Evolutionary conservation across 2,329 filamentous ascomycete genomes (phyloP).

Genomic region (Ascochyta clinopodiicola): DNA sequence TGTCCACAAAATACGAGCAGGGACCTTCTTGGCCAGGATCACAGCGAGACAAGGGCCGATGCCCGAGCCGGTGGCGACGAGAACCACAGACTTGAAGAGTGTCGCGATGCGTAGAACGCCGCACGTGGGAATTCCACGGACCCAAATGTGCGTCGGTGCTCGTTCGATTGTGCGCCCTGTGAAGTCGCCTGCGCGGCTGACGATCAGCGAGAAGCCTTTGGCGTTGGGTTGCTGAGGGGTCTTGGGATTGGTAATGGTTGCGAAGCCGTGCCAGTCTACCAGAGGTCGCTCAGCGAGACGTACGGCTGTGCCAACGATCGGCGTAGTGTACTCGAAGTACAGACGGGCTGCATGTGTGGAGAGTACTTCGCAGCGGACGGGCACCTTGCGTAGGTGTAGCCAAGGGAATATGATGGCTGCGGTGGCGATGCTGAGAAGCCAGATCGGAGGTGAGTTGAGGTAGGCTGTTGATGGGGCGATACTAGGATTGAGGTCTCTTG

Average conservation of each 20-base stretch:
- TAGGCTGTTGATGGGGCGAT: constrained; percentile 32
- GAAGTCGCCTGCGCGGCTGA: constrained; percentile 50
- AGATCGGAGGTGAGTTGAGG: constrained; percentile 58
- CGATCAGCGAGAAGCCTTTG: constrained; percentile 44
- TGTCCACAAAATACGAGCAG: constrained; percentile 73
- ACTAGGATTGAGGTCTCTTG: constrained; percentile 30
- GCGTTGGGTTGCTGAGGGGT: constrained; percentile 15
- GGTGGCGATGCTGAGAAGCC: constrained; percentile 72
- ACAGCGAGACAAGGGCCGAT: constrained; percentile 57
- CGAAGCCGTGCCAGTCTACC: constrained; percentile 50
- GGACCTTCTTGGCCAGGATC: constrained; percentile 56
- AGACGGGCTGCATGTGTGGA: constrained; percentile 77
- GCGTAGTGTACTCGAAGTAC: constrained; percentile 54
- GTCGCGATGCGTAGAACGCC: constrained; percentile 47
- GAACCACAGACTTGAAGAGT: constrained; percentile 45
- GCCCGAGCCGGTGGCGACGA: constrained; percentile 49
- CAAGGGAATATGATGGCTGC: constrained; percentile 75
- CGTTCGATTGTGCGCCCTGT: constrained; percentile 43
- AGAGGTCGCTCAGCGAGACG: constrained; percentile 43
- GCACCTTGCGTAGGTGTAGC: constrained; percentile 72
- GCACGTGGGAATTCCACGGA: constrained; percentile 46
- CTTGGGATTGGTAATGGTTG: constrained; percentile 46
- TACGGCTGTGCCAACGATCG: constrained; percentile 41
- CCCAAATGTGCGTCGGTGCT: constrained; percentile 44
- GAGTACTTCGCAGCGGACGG: constrained; percentile 71